These are phyloP conservation scores for Hanseniaspora jakobsenii DNA, from an alignment of 805 yeast species.

Conservation along the genomic window DNA sequence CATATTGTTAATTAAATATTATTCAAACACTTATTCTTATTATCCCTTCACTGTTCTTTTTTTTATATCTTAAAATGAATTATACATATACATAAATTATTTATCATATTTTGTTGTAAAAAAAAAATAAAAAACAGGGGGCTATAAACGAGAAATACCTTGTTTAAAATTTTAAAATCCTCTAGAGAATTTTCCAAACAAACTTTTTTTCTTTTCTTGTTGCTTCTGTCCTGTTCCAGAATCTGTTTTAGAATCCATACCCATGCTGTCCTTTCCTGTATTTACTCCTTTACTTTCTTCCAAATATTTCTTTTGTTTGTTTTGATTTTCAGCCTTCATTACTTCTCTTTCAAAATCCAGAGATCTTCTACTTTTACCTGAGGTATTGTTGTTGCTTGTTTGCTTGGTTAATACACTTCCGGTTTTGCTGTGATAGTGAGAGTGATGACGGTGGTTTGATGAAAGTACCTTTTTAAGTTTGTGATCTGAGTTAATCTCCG, in stretches of 20 bases:
- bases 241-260: background rate
- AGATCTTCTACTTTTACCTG: conserved; percentile 9
- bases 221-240: background rate
- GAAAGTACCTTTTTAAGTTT: too few relatives aligned
- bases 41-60: too few relatives aligned
- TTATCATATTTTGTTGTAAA: too few relatives aligned
- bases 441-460: conserved; percentile 1
- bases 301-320: background rate
- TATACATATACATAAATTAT: too few relatives aligned
- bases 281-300: background rate
- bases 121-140: too few relatives aligned
- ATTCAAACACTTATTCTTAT: too few relatives aligned
- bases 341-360: conserved; percentile 15
- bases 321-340: background rate
- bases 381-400: too few relatives aligned
- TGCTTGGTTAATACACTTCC: background rate
- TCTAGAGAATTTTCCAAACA: conserved; percentile 13
- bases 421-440: too few relatives aligned
- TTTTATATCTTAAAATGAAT: too few relatives aligned
- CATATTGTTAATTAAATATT: too few relatives aligned
- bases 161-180: conserved; percentile 13
- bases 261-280: background rate
- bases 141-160: too few relatives aligned
- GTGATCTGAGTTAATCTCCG: too few relatives aligned
- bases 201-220: conserved; percentile 14